These are phyloP conservation scores for Aspergillus fumigatiaffinis DNA, from an alignment of 2,329 filamentous ascomycete genomes.

Conservation along the genomic window DNA sequence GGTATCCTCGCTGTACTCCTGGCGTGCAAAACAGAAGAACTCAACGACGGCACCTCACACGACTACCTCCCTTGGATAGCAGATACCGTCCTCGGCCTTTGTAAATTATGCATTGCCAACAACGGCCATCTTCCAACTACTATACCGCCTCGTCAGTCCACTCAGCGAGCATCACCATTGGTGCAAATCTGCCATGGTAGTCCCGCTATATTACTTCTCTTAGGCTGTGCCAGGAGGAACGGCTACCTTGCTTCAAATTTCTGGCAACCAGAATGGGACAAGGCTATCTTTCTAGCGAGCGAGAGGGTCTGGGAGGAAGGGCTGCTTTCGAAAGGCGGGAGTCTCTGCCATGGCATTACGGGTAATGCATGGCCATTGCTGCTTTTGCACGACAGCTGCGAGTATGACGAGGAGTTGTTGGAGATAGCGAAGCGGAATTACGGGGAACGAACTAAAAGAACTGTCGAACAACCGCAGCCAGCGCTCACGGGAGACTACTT, in stretches of 20 bases:
- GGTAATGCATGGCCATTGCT: conserved; percentile 41
- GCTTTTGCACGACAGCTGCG: conserved; percentile 33
- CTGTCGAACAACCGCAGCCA: conserved; percentile 2
- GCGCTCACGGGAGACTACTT: conserved; percentile 33
- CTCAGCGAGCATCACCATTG: conserved; percentile 23
- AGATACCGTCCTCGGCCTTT: conserved; percentile 35
- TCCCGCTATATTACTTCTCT: conserved; percentile 35
- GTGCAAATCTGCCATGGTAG: conserved; percentile 42
- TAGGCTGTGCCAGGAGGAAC: conserved; percentile 31
- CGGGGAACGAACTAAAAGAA: conserved; percentile 9
- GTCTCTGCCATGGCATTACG: conserved; percentile 40
- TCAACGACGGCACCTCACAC: conserved; percentile 17
- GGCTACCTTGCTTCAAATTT: conserved; percentile 19
- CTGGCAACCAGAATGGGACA: conserved; percentile 39
- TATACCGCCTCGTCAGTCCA: conserved; percentile 25
- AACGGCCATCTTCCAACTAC: conserved; percentile 38
- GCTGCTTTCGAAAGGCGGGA: conserved; percentile 39
- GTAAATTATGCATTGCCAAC: conserved; percentile 29
- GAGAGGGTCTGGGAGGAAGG: conserved; percentile 41
- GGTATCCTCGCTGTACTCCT: conserved; percentile 38
- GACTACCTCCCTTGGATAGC: conserved; percentile 31
- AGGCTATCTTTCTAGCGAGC: conserved; percentile 29
- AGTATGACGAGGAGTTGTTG: conserved; percentile 25
- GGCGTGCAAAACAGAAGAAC: conserved; percentile 29
- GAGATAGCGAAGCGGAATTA: conserved; percentile 21